Evolutionary conservation across 2,329 filamentous ascomycete species (phyloP).

Genomic region (Colletotrichum sp.): DNA sequence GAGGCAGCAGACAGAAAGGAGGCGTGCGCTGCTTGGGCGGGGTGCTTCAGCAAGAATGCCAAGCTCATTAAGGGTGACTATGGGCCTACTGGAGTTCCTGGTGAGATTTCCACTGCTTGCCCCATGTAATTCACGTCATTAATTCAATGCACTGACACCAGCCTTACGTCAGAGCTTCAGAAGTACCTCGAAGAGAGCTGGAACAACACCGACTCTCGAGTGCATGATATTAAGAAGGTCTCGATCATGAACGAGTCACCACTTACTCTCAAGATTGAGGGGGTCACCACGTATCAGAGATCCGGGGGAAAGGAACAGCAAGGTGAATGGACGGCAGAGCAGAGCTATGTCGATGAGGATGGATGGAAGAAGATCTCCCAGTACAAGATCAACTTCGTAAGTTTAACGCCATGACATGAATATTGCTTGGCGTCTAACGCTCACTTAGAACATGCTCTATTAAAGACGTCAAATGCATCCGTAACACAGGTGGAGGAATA

Average conservation of each 20-base stretch:
- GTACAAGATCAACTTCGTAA: not conserved
- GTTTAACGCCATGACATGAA: not conserved
- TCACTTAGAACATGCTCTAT: not conserved
- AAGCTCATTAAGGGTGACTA: not conserved
- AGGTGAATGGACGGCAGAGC: not conserved
- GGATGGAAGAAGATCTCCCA: not conserved
- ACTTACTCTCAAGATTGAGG: not conserved
- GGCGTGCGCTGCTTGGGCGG: not conserved
- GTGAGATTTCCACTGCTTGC: not conserved
- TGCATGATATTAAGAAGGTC: not conserved
- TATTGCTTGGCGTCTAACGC: not conserved
- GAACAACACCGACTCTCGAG: not conserved
- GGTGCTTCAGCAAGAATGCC: not conserved
- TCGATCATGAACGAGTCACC: not conserved
- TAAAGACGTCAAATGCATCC: fast-evolving
- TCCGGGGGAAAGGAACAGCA: not conserved
- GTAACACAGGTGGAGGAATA: fast-evolving
- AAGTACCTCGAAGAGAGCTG: not conserved
- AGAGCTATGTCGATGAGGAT: not conserved
- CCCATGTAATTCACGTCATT: not conserved
- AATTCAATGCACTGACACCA: not conserved
- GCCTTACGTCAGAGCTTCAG: not conserved
- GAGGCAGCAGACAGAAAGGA: not conserved
- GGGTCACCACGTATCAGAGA: not conserved
- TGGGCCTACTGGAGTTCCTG: not conserved